phyloP scores from a whole-genome alignment of 331 rosid genomes.

The Pyracantha coccinea region DNA sequence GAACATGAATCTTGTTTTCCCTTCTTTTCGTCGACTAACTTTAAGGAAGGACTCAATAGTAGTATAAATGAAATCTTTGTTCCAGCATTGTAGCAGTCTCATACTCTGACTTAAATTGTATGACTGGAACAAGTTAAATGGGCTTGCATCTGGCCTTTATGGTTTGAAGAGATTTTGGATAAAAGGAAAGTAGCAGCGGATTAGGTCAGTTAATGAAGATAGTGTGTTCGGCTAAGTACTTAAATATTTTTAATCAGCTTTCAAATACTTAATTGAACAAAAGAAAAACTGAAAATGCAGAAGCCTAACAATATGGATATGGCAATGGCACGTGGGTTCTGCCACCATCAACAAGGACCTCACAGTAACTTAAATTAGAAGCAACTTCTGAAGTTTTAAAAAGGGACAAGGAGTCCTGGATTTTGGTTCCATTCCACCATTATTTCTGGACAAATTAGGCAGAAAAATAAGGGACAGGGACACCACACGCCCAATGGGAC shows the following conservation, averaged over 20 bases:
- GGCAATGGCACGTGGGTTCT: not conserved
- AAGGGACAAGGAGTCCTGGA: not conserved
- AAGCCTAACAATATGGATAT: not conserved
- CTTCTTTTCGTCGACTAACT: not conserved
- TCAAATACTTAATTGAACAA: no score
- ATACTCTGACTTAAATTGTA: not conserved
- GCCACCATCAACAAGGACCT: not conserved
- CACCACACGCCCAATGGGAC: not conserved
- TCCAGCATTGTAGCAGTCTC: not conserved
- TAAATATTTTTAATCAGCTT: no score
- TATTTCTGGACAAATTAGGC: slow-evolving; percentile 1
- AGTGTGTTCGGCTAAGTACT: no score
- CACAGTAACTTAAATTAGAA: not conserved
- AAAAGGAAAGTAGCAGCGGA: no score
- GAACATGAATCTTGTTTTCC: not conserved
- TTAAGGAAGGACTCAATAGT: not conserved
- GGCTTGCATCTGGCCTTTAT: no score
- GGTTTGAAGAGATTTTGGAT: not conserved
- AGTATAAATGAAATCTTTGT: not conserved
- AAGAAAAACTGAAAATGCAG: not conserved
- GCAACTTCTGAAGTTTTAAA: not conserved
- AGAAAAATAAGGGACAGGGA: not conserved
- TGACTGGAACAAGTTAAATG: no score
- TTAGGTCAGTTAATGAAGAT: no score
- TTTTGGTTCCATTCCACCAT: not conserved